Evolutionary conservation across 176 grass and related monocot genomes (phyloP), one percentile per base, ranked within the genome.

Genomic region (Hordeum marinum): DNA sequence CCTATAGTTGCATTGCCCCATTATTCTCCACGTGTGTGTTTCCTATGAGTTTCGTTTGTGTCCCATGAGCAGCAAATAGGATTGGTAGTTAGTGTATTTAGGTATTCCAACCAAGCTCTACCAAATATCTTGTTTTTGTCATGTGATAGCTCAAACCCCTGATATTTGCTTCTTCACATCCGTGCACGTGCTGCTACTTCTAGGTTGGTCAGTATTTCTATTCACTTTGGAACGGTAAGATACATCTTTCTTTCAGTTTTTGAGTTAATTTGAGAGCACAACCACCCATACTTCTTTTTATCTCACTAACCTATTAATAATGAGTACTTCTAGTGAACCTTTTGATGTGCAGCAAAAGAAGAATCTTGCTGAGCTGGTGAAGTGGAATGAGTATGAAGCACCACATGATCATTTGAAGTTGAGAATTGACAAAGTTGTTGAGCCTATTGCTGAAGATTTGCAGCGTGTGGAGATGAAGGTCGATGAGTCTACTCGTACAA

Each of bases 241-340:
- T 55, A 18, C 50, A 55, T 6, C 2, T 55, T 55, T 55, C 15
- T 14, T 55, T 55, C 15, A 0, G 15, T 1, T 45, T 55, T 55
- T 55, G 50, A 20, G 50, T 55, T 12, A 55, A 15, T 55, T 55
- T 12, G 2, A 15, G 20, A 9, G 20, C 20, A 20, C 13, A 1
- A 55, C 15, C 3, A 32, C 3, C 1, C 3, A 32, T 32, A 32
- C 31, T 32, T 2, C n/a, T 2, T 39, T 2, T 6, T 39, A 4
- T 6, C 2, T 4, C 37, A 4, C 37, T 0, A 0, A 4, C 3
- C 7, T 4, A 4, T 39, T 2, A 4, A 32, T 32, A 4, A 4
- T 3, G 3, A 39, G 3, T 4, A 6, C 37, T 39, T 39, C n/a
- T n/a, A n/a, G n/a, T n/a, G n/a, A n/a, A n/a, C n/a, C n/a, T n/a